Conservation (phyloP, 2,329 filamentous ascomycete species). For the Alternaria postmessia region DNA sequence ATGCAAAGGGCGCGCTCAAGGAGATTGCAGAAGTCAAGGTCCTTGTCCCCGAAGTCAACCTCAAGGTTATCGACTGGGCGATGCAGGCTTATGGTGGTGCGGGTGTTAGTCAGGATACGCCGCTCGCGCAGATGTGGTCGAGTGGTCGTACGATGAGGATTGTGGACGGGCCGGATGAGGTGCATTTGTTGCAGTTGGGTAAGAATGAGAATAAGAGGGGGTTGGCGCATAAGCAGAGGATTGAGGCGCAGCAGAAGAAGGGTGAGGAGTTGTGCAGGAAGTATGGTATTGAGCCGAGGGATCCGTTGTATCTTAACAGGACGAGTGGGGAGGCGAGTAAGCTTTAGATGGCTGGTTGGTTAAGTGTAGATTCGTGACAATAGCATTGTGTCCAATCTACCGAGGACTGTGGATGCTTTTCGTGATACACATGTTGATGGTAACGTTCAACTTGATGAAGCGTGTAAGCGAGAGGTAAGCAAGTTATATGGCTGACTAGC, state of each 20-base stretch:
- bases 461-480: too few relatives aligned
- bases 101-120: conserved; percentile 93
- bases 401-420: too few relatives aligned
- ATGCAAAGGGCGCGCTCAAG: conserved; percentile 87
- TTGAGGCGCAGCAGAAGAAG: conserved; percentile 70
- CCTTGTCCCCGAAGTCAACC: conserved; percentile 80
- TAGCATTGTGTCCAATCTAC: too few relatives aligned
- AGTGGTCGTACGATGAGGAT: conserved; percentile 81
- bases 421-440: too few relatives aligned
- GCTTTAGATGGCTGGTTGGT: conserved; percentile 40
- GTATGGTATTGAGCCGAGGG: conserved; percentile 59
- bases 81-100: conserved; percentile 92
- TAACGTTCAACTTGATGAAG: too few relatives aligned
- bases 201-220: conserved; percentile 80
- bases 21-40: conserved; percentile 98
- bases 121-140: conserved; percentile 79
- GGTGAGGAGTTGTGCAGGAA: conserved; percentile 71
- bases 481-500: too few relatives aligned
- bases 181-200: conserved; percentile 78
- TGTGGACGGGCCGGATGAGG: conserved; percentile 95
- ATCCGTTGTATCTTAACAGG: conserved; percentile 54
- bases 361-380: too few relatives aligned
- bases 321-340: conserved; percentile 52
- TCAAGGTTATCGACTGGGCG: conserved; percentile 91
- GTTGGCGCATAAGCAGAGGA: conserved; percentile 66